Conservation (phyloP, 2,329 filamentous ascomycete genomes). For the Exophiala phaeomuriformis region DNA sequence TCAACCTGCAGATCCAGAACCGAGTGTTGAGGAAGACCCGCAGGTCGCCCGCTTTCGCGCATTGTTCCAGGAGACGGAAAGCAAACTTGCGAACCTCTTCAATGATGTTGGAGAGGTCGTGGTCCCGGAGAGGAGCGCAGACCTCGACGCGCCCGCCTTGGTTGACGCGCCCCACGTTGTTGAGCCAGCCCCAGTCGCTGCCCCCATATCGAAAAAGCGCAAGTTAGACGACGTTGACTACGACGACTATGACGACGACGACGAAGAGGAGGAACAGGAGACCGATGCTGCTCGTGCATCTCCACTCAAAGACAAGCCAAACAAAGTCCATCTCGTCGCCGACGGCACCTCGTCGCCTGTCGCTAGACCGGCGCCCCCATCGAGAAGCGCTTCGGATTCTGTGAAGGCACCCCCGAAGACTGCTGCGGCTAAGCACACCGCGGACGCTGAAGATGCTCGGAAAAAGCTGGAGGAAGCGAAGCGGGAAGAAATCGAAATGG, state of each 20-base stretch:
- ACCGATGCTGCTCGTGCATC: slow-evolving; percentile 43
- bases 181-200: slow-evolving; percentile 41
- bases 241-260: slow-evolving; percentile 77
- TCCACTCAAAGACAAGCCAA: slow-evolving; percentile 45
- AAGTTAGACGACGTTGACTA: slow-evolving; percentile 73
- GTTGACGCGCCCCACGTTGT: slow-evolving; percentile 41
- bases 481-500: slow-evolving; percentile 80
- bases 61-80: slow-evolving; percentile 68
- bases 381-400: slow-evolving; percentile 38
- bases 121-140: slow-evolving; percentile 40
- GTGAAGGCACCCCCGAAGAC: slow-evolving; percentile 49
- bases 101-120: slow-evolving; percentile 35
- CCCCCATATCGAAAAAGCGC: slow-evolving; percentile 56
- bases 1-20: slow-evolving; percentile 44
- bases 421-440: slow-evolving; percentile 55
- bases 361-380: slow-evolving; percentile 45
- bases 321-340: slow-evolving; percentile 28
- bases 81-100: slow-evolving; percentile 71
- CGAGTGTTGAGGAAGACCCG: slow-evolving; percentile 62
- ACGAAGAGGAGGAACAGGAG: slow-evolving; percentile 56
- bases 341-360: slow-evolving; percentile 40
- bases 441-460: slow-evolving; percentile 77
- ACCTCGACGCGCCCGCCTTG: slow-evolving; percentile 38
- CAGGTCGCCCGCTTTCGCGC: slow-evolving; percentile 66
- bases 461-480: slow-evolving; percentile 90